Percentiles rank a stretch among this genome's conserved stretches.
These are phyloP conservation scores for Striga hermonthica DNA, from an alignment of 305 asterid species.

Conservation along the genomic window DNA sequence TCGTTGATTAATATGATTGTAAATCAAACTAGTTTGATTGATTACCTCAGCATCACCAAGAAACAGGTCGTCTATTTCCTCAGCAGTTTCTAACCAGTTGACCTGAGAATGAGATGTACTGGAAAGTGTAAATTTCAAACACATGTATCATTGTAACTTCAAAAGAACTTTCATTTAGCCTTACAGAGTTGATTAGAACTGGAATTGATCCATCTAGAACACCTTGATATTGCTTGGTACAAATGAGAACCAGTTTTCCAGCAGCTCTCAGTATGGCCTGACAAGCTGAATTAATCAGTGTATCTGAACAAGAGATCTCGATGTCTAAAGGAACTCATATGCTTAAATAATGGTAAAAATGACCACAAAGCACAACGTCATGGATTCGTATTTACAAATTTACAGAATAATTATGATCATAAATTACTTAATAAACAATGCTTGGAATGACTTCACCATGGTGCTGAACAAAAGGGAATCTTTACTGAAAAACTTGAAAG, in stretches of 20 bases:
- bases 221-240: constrained; percentile 46
- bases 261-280: constrained; percentile 65
- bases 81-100: constrained; percentile 80
- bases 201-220: constrained; percentile 67
- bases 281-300: constrained; percentile 48
- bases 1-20: no score
- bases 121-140: constrained; percentile 15
- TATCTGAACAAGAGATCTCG: constrained; percentile 47
- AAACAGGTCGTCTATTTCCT: constrained; percentile 72
- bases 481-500: no score
- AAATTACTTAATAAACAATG: no score
- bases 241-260: constrained; percentile 54
- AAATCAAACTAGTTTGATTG: not conserved
- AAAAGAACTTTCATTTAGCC: constrained; percentile 35
- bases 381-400: no score
- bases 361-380: no score
- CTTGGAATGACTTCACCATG: no score
- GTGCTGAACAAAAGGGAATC: no score
- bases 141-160: constrained; percentile 5
- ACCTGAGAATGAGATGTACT: constrained; percentile 49
- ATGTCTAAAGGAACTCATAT: not conserved
- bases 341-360: no score
- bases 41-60: constrained; percentile 89
- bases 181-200: constrained; percentile 59
- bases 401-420: no score